Evolutionary conservation across 2,329 filamentous ascomycete species (phyloP), one percentile per base, ranked within the genome.

Genomic region (Dactylellina parvicollis): DNA sequence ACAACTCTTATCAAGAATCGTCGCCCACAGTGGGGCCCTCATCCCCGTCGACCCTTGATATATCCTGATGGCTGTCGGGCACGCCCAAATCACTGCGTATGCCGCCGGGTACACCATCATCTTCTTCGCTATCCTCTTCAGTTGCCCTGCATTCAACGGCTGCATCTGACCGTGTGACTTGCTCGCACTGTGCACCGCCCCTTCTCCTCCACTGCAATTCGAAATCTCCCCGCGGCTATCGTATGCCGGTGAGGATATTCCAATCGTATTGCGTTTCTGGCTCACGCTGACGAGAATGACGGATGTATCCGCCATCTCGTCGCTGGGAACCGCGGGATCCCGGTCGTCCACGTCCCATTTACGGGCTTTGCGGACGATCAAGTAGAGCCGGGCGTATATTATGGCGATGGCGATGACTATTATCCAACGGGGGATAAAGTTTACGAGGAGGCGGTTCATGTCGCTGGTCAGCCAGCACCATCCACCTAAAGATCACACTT

Each of bases 381-480:
- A 78, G 75, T 82, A 82, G 9, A 83, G 78, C 10, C 79, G 78
- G 4, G 79, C 76, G 70, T 83, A 83, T 38, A 83, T 79, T 4
- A 62, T 72, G 24, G 82, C 77, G 60, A 83, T 81, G 28, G 75
- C 71, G 49, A 79, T 73, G 50, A 83, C 82, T 59, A 83, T 82
- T 59, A 80, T 28, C 82, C 82, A 82, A 20, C 82, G 78, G 3
- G 81, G 81, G 18, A 82, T 76, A 73, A 83, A 83, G 75, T 83
- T 83, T 38, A 82, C 79, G 4, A 81, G 74, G 1, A 83, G 77
- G 1, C 82, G 78, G 14, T 79, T 76, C 22, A 78, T 71, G 55
- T 83, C 82, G 22, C 78, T 80, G 2, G 79, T 80, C 57, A 83
- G 82, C 82, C 82, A 83, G 71, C 82, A 83, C 81, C 79, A 42